A percentile compares a stretch with the other conserved stretches of the same genome.
These are phyloP conservation scores for Phytopythium helicoides DNA, from an alignment of 352 stramenopile genomes.

Conservation along the genomic window DNA sequence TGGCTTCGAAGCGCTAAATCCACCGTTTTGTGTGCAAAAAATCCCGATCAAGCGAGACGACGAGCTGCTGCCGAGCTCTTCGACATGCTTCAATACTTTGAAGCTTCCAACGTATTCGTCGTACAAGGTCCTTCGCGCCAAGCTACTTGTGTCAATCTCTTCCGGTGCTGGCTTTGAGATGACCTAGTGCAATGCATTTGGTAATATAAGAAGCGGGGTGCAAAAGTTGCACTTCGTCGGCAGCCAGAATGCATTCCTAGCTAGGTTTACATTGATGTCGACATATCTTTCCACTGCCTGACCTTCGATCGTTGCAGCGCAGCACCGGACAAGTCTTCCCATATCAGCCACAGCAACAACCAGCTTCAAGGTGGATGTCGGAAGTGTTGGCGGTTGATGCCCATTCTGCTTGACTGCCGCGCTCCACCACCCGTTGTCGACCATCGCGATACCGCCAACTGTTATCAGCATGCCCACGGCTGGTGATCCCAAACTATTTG, in stretches of 20 bases:
- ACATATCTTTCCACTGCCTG: too few species aligned
- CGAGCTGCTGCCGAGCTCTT: constrained; percentile 90
- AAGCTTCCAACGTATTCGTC: constrained; percentile 97
- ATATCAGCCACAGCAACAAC: too few species aligned
- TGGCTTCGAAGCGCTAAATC: constrained; percentile 92
- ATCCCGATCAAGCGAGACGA: constrained; percentile 63
- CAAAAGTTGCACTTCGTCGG: background rate
- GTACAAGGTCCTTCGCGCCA: constrained; percentile 91
- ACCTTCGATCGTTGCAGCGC: too few species aligned
- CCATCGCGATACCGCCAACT: background rate
- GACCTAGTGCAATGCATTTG: constrained; percentile 53
- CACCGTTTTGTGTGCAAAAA: constrained; percentile 92
- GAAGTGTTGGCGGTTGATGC: too few species aligned
- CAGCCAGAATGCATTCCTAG: too few species aligned
- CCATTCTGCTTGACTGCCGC: background rate
- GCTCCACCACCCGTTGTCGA: background rate
- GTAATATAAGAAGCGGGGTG: background rate
- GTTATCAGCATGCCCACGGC: background rate
- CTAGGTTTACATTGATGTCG: background rate
- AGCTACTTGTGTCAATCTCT: constrained; percentile 94
- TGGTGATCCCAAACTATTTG: too few species aligned
- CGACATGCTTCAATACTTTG: constrained; percentile 97
- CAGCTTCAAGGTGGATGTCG: too few species aligned
- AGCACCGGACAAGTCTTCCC: too few species aligned
- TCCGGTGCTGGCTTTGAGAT: constrained; percentile 96